These are phyloP conservation scores for Coemansia sp. DNA, from an alignment of 192 early-diverging fungal species.

Conservation along the genomic window DNA sequence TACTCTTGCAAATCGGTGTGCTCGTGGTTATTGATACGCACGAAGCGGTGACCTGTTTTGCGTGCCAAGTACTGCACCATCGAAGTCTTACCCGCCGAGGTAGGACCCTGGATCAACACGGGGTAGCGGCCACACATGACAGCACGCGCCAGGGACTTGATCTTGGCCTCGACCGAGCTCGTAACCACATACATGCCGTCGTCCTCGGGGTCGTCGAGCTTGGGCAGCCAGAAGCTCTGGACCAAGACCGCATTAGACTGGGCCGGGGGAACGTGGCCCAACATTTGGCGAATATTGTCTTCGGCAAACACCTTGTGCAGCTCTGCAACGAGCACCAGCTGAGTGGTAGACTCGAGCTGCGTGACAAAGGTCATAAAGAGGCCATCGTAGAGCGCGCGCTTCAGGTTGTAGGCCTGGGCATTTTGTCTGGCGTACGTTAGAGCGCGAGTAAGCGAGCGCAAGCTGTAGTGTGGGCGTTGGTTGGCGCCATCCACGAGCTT, in stretches of 20 bases:
- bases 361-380: slow-evolving; percentile 96
- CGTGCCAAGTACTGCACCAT: slow-evolving; percentile 97
- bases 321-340: slow-evolving; percentile 44
- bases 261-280: slow-evolving; percentile 28
- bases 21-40: slow-evolving; percentile 99
- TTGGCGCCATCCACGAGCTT: slow-evolving; percentile 86
- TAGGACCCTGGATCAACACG: slow-evolving; percentile 97
- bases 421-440: slow-evolving; percentile 78
- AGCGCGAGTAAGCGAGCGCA: slow-evolving; percentile 90
- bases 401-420: slow-evolving; percentile 72
- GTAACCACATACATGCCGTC: slow-evolving; percentile 78
- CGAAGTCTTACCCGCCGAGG: slow-evolving; percentile 95
- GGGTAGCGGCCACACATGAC: slow-evolving; percentile 90
- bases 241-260: slow-evolving; percentile 66
- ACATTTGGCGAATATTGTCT: slow-evolving; percentile 34
- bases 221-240: slow-evolving; percentile 85
- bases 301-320: slow-evolving; percentile 34
- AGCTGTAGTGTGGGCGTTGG: slow-evolving; percentile 85
- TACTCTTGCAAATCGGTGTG: slow-evolving; percentile 99
- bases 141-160: slow-evolving; percentile 87
- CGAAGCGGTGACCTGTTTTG: slow-evolving; percentile 87
- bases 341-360: slow-evolving; percentile 73
- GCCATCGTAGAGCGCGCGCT: slow-evolving; percentile 89
- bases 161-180: slow-evolving; percentile 79
- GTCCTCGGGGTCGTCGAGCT: slow-evolving; percentile 39